Evolutionary conservation across 192 early-diverging fungal species (phyloP).

Genomic region (Backusella tarrabulga): DNA sequence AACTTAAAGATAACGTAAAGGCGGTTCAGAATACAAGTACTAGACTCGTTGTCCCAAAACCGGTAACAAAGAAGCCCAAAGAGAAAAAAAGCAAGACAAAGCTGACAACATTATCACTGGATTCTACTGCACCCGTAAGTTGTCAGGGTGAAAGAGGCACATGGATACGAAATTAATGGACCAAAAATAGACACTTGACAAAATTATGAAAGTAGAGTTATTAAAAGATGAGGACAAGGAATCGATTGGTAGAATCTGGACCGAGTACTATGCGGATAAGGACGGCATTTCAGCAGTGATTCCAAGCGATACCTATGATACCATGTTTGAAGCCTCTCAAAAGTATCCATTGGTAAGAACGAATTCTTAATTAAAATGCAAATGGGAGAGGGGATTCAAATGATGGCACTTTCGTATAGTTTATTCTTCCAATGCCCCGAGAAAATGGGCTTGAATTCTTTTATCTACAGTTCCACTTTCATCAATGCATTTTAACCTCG

Average conservation of each 20-base stretch:
- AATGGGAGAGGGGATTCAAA: too few relatives aligned
- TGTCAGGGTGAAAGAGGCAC: not conserved
- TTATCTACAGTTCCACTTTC: conserved; percentile 78
- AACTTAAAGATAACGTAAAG: conserved; percentile 25
- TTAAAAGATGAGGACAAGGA: conserved; percentile 30
- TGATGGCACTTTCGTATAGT: conserved; percentile 42
- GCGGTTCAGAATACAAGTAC: not conserved
- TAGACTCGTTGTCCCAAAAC: conserved; percentile 4
- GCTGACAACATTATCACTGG: not conserved
- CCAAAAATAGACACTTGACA: conserved; percentile 26
- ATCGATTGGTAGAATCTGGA: conserved; percentile 38
- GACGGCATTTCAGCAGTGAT: conserved; percentile 39
- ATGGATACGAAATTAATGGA: not conserved
- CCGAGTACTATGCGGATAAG: conserved; percentile 33
- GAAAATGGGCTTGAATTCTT: conserved; percentile 84
- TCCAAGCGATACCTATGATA: conserved; percentile 25
- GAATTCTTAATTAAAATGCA: too few relatives aligned
- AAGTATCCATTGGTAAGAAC: conserved; percentile 37
- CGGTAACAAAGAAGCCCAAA: not conserved
- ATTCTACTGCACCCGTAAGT: conserved; percentile 33
- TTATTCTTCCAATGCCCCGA: conserved; percentile 82
- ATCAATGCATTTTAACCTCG: conserved; percentile 86
- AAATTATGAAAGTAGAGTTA: conserved; percentile 33
- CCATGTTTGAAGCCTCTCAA: conserved; percentile 23
- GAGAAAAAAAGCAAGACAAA: conserved; percentile 13